phyloP scores from a whole-genome alignment of 1,139 yeast species.

The Yamadazyma epiphylla region DNA sequence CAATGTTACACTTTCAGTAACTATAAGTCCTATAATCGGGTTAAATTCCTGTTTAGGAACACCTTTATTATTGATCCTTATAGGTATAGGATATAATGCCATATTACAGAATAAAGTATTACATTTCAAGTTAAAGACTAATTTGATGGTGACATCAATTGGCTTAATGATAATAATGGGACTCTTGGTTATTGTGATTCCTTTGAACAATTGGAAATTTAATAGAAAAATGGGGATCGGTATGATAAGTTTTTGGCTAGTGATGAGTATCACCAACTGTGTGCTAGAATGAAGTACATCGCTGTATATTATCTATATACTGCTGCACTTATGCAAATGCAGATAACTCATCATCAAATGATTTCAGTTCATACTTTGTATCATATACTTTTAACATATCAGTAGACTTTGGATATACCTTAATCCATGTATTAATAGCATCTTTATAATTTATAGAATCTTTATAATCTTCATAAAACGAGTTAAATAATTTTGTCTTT shows the following conservation, averaged over 20 bases:
- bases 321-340: no score
- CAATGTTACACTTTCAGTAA: slow-evolving; percentile 33
- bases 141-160: slow-evolving; percentile 23
- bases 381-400: no score
- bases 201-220: slow-evolving; percentile 32
- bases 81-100: slow-evolving; percentile 38
- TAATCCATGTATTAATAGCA: slow-evolving; percentile 2
- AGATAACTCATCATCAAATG: background rate
- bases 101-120: slow-evolving; percentile 15
- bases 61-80: slow-evolving; percentile 32
- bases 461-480: slow-evolving; percentile 1
- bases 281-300: background rate
- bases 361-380: background rate
- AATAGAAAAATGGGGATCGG: slow-evolving; percentile 27
- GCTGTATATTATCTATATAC: no score
- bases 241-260: slow-evolving; percentile 19
- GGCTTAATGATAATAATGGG: slow-evolving; percentile 18
- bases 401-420: slow-evolving; percentile 1
- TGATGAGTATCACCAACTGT: slow-evolving; percentile 15
- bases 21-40: slow-evolving; percentile 33
- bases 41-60: slow-evolving; percentile 42
- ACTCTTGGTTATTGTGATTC: slow-evolving; percentile 20
- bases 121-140: slow-evolving; percentile 20
- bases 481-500: slow-evolving; percentile 9
- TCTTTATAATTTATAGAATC: slow-evolving; percentile 1